Evolutionary conservation across 1,139 yeast genomes (phyloP), one percentile per base, ranked within the genome.

Genomic region (Sugiyamaella pinicola): DNA sequence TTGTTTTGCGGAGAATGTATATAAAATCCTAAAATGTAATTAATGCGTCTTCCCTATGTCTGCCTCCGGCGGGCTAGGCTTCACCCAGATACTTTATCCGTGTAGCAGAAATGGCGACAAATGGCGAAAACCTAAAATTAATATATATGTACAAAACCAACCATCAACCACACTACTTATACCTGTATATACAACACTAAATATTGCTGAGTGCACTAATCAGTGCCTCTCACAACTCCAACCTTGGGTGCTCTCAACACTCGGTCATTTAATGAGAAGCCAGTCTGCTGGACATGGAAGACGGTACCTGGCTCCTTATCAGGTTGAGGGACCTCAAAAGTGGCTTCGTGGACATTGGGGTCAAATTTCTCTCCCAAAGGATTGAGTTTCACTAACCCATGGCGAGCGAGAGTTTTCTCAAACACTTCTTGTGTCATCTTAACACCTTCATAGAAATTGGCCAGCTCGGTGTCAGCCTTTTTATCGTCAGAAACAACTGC

Each of bases 201-300:
- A n/a, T n/a, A n/a, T n/a, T n/a, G n/a, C n/a, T n/a, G n/a, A n/a
- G n/a, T n/a, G n/a, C 21, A 26, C 34, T 45, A 56, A 21, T 57
- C 53, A 37, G 53, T 52, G 26, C 68, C 83, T 75, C 86, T 87
- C 61, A 90, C 97, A 67, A 91, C 82, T 64, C 98, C 97, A 62
- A 91, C 98, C 78, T 91, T 91, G 58, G 98, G 96, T 39, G 98
- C 96, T 74, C 98, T 84, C 68, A 91, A 80, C 43, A 90, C 96
- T 69, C 97, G 81, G 62, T 86, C 83, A 72, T 90, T 90, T 67
- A 89, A 79, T 55, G 86, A 82, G 75, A 85, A 91, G 47, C 98
- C 98, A 22, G 85, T 80, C 73, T 87, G 96, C 74, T 91, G 96
- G 53, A 90, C 96, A 65, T 83, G 90, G 83, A 90, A 87, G 54